These are phyloP conservation scores for Syzygium jambos DNA, from an alignment of 345 rosid genomes.

Conservation along the genomic window DNA sequence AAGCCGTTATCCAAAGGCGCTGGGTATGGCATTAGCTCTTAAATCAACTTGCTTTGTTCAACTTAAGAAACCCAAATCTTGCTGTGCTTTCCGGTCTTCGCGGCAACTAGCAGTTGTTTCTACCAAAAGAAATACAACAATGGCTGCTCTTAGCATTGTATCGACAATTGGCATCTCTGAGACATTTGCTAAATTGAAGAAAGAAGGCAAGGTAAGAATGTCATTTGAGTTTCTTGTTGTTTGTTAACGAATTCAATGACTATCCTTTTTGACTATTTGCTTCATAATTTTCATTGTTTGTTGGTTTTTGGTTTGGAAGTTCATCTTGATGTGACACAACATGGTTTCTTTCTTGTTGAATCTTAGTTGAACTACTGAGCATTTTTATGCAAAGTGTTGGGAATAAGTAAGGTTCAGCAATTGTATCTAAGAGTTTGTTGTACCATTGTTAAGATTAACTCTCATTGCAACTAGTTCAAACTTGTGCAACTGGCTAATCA, in stretches of 20 bases:
- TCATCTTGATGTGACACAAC: not conserved
- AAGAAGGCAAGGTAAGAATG: not conserved
- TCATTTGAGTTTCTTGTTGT: not conserved
- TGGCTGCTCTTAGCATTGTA: not conserved
- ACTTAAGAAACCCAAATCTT: not conserved
- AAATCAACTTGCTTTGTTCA: not conserved
- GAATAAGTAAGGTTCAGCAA: not conserved
- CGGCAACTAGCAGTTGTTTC: not conserved
- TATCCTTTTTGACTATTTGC: not conserved
- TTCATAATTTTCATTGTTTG: not conserved
- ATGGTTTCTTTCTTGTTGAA: not conserved
- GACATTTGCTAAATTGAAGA: not conserved
- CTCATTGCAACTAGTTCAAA: not conserved
- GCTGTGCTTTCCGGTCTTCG: not conserved
- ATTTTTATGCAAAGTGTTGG: not conserved
- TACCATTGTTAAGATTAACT: not conserved
- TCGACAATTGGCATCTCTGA: not conserved
- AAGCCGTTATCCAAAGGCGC: not conserved
- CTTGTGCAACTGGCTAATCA: not conserved
- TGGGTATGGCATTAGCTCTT: not conserved
- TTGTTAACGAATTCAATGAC: not conserved
- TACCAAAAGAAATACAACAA: not conserved
- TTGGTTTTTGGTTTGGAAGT: not conserved
- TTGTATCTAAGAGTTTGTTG: not conserved
- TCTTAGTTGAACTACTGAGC: not conserved